A percentile compares a stretch with the other conserved stretches of the same genome.
These are phyloP conservation scores for Marasmius tenuissimus DNA, from an alignment of 1,284 basidiomycete species.

Conservation along the genomic window DNA sequence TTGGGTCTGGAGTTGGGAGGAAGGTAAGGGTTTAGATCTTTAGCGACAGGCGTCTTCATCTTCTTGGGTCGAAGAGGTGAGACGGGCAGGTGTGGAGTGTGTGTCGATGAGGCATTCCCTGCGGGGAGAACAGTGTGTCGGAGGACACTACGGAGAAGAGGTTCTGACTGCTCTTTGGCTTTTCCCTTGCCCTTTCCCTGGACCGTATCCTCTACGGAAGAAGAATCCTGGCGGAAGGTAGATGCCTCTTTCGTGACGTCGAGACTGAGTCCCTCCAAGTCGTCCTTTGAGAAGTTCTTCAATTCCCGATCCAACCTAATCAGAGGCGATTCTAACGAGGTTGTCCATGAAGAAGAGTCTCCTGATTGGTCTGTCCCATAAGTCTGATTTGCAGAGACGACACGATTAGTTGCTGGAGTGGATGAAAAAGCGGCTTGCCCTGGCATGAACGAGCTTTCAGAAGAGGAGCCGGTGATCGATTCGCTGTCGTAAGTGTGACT, in stretches of 20 bases:
- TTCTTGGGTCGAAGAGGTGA: conserved; percentile 38
- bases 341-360: conserved; percentile 60
- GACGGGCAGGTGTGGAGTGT: conserved; percentile 25
- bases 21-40: conserved; percentile 63
- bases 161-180: conserved; percentile 36
- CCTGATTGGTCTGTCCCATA: conserved; percentile 39
- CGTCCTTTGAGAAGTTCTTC: conserved; percentile 51
- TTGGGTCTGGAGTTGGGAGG: conserved; percentile 46
- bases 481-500: conserved; percentile 6
- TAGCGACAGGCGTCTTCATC: conserved; percentile 54
- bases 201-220: not conserved
- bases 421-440: conserved; percentile 68
- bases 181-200: conserved; percentile 41
- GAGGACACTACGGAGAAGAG: conserved; percentile 49
- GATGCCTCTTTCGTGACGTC: not conserved
- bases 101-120: conserved; percentile 27
- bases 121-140: conserved; percentile 40
- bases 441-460: conserved; percentile 70
- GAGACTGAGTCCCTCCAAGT: conserved; percentile 19
- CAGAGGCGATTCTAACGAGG: conserved; percentile 75
- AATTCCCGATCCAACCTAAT: conserved; percentile 71
- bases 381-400: conserved; percentile 35
- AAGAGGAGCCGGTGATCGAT: conserved; percentile 37
- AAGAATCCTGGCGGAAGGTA: conserved; percentile 16
- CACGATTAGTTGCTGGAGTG: conserved; percentile 61